A percentile compares a stretch with the other conserved stretches of the same genome.
Evolutionary conservation across 352 stramenopile species (phyloP).

Genomic region (Phytopythium montanum): DNA sequence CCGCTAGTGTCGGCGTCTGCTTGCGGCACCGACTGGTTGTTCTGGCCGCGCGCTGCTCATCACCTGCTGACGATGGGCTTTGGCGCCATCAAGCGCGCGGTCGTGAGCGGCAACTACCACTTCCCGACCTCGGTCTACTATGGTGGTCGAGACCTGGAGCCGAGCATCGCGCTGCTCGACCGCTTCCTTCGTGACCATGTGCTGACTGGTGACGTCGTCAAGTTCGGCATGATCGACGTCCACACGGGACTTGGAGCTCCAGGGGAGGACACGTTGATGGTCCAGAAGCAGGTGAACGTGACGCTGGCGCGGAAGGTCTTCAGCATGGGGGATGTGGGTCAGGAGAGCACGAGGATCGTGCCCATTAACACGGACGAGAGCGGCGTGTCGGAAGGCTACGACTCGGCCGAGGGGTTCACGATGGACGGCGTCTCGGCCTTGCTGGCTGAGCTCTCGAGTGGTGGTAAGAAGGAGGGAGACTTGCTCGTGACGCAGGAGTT

Average conservation of each 20-base stretch:
- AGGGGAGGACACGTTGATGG: conserved; percentile 58
- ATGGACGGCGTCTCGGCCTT: conserved; percentile 35
- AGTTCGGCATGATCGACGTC: conserved; percentile 88
- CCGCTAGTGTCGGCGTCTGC: conserved; percentile 20
- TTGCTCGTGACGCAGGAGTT: conserved; percentile 66
- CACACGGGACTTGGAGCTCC: conserved; percentile 89
- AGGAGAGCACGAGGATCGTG: conserved; percentile 21
- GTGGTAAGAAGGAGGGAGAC: conserved; percentile 5
- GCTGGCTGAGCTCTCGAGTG: conserved; percentile 15
- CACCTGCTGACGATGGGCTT: conserved; percentile 40
- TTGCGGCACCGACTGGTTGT: conserved; percentile 26
- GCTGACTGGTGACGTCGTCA: conserved; percentile 27
- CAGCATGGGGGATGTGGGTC: conserved; percentile 14
- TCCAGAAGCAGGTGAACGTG: conserved; percentile 23
- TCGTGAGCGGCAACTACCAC: conserved; percentile 90
- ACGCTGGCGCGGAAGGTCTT: conserved; percentile 26
- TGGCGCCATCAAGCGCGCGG: conserved; percentile 69
- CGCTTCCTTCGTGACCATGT: conserved; percentile 59
- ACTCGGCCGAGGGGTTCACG: conserved; percentile 39
- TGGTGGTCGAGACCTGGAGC: conserved; percentile 71
- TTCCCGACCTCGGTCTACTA: conserved; percentile 84
- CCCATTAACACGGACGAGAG: conserved; percentile 26
- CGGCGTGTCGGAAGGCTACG: conserved; percentile 48
- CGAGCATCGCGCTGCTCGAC: conserved; percentile 56
- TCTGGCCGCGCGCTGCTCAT: conserved; percentile 36